Evolutionary conservation across 1,284 basidiomycete species (phyloP).

Genomic region (Gymnopus androsaceus): DNA sequence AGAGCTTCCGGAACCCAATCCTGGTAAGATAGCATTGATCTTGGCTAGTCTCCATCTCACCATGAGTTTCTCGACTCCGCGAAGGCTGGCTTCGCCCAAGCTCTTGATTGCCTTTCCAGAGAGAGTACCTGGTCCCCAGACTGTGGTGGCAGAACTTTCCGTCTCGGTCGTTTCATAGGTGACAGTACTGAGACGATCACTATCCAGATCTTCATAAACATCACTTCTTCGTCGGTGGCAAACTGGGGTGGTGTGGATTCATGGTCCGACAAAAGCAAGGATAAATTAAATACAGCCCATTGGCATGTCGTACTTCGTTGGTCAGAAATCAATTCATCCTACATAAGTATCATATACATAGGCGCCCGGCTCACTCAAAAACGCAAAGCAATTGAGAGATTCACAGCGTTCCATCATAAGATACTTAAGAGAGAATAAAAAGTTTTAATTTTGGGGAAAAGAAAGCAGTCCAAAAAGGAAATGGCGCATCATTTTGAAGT

Average conservation of each 20-base stretch:
- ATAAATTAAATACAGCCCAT: no score
- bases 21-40: conserved; percentile 17
- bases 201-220: not conserved
- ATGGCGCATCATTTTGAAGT: not conserved
- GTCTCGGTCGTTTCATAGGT: conserved; percentile 14
- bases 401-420: not conserved
- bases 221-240: not conserved
- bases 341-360: no score
- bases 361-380: no score
- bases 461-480: not conserved
- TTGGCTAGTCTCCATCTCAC: conserved; percentile 22
- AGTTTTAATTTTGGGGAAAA: not conserved
- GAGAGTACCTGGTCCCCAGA: conserved; percentile 26
- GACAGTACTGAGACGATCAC: conserved; percentile 8
- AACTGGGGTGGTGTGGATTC: not conserved
- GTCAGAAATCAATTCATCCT: no score
- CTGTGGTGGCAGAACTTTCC: conserved; percentile 18
- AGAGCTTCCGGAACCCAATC: not conserved
- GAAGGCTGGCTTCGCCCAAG: conserved; percentile 24
- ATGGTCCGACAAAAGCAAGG: not conserved
- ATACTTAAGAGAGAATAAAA: not conserved
- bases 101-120: conserved; percentile 25
- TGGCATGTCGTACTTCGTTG: no score
- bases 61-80: conserved; percentile 21
- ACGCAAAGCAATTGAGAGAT: not conserved